These are phyloP conservation scores for Ceratobasidium sp. DNA, from an alignment of 1,284 basidiomycete genomes.

Conservation along the genomic window DNA sequence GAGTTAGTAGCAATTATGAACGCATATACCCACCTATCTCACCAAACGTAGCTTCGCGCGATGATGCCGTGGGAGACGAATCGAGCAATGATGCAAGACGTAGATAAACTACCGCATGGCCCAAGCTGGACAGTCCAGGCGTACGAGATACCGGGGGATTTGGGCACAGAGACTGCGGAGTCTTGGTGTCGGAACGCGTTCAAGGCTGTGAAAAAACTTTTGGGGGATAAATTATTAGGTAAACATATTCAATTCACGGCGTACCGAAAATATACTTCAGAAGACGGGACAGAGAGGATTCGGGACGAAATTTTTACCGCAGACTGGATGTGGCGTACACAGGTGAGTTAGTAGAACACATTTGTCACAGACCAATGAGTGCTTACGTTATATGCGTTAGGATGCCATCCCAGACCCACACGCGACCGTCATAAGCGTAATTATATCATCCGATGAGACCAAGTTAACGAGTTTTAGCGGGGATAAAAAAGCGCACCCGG, in stretches of 20 bases:
- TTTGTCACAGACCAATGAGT: not conserved
- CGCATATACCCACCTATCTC: not conserved
- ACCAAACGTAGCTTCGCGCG: not conserved
- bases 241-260: not conserved
- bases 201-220: constrained; percentile 57
- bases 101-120: constrained; percentile 21
- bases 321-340: constrained; percentile 36
- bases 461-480: constrained; percentile 37
- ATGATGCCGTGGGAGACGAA: not conserved
- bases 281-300: not conserved
- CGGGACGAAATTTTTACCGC: constrained; percentile 41
- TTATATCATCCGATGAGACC: constrained; percentile 46
- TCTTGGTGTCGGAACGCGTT: constrained; percentile 54
- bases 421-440: constrained; percentile 31
- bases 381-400: too few relatives aligned
- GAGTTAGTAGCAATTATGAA: not conserved
- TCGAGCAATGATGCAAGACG: not conserved
- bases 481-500: constrained; percentile 45
- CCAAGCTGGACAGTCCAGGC: constrained; percentile 8
- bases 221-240: constrained; percentile 31
- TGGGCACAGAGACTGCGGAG: constrained; percentile 52
- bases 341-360: constrained; percentile 1
- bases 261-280: not conserved
- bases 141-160: constrained; percentile 47
- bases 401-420: not conserved